A percentile compares a stretch with the other conserved stretches of the same genome.
Evolutionary conservation across 371 early-diverging fungal species (phyloP).

Genomic region (Blakeslea trispora): DNA sequence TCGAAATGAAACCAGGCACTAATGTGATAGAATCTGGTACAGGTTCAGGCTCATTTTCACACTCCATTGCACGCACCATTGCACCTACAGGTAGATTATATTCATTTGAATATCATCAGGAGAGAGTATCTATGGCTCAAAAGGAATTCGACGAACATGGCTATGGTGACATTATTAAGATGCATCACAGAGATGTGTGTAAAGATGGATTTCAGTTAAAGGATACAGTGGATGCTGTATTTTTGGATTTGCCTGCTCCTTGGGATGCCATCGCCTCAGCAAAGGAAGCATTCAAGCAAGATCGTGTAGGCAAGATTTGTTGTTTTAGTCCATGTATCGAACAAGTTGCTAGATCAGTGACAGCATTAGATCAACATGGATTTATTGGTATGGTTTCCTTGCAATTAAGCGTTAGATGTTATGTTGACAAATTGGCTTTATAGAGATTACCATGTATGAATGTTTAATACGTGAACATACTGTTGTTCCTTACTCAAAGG

Average conservation of each 20-base stretch:
- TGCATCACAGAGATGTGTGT: slow-evolving; percentile 87
- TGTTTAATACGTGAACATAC: slow-evolving; percentile 68
- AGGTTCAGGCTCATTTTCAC: slow-evolving; percentile 95
- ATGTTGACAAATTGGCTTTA: background rate
- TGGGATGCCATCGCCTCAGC: slow-evolving; percentile 92
- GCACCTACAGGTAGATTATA: slow-evolving; percentile 86
- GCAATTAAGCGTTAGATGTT: too few relatives aligned
- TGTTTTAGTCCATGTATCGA: slow-evolving; percentile 96
- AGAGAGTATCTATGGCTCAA: slow-evolving; percentile 70
- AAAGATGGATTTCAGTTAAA: slow-evolving; percentile 84
- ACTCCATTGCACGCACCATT: slow-evolving; percentile 87
- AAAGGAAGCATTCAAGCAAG: slow-evolving; percentile 78
- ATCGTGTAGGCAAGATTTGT: slow-evolving; percentile 82
- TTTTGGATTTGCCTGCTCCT: slow-evolving; percentile 95
- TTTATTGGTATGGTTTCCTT: slow-evolving; percentile 81
- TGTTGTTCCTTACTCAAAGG: slow-evolving; percentile 48
- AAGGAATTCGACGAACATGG: slow-evolving; percentile 85
- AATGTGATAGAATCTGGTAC: slow-evolving; percentile 94
- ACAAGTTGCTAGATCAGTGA: slow-evolving; percentile 84
- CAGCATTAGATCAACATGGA: slow-evolving; percentile 73
- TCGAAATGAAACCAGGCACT: slow-evolving; percentile 86
- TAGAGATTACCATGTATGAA: slow-evolving; percentile 86
- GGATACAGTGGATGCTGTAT: slow-evolving; percentile 83
- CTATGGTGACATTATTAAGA: slow-evolving; percentile 62
- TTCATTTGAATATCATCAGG: slow-evolving; percentile 93